Conservation (phyloP, 805 yeast genomes). For the Cyberlindnera japonica region DNA sequence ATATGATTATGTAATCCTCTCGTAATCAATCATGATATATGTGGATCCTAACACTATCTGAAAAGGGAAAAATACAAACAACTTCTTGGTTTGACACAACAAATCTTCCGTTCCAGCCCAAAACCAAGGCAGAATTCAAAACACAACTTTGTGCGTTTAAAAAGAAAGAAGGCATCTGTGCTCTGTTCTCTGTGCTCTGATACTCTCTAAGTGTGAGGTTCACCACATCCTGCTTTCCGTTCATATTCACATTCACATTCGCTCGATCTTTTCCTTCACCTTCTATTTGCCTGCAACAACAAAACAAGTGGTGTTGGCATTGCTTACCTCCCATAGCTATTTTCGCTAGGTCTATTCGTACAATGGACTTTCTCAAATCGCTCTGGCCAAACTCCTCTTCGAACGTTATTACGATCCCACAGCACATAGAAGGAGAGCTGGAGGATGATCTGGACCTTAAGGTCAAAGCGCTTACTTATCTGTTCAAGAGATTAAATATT, state of each 20-base stretch:
- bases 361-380: slow-evolving; percentile 26
- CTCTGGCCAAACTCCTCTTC: slow-evolving; percentile 33
- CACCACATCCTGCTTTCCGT: too few relatives aligned
- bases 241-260: too few relatives aligned
- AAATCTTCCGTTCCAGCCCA: background rate
- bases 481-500: slow-evolving; percentile 49
- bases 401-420: slow-evolving; percentile 43
- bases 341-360: too few relatives aligned
- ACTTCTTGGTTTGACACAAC: slow-evolving; percentile 1
- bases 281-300: too few relatives aligned
- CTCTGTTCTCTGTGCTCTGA: background rate
- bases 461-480: slow-evolving; percentile 53
- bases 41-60: background rate
- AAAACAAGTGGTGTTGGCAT: too few relatives aligned
- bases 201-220: too few relatives aligned
- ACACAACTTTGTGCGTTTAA: background rate
- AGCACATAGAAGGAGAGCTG: slow-evolving; percentile 40
- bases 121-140: background rate
- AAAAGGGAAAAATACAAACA: slow-evolving; percentile 1
- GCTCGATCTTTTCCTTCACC: too few relatives aligned
- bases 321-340: too few relatives aligned
- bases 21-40: background rate
- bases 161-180: background rate
- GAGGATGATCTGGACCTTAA: slow-evolving; percentile 63
- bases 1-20: background rate